phyloP scores from a whole-genome alignment of 768 basidiomycete genomes.

The Mycena vulgaris region DNA sequence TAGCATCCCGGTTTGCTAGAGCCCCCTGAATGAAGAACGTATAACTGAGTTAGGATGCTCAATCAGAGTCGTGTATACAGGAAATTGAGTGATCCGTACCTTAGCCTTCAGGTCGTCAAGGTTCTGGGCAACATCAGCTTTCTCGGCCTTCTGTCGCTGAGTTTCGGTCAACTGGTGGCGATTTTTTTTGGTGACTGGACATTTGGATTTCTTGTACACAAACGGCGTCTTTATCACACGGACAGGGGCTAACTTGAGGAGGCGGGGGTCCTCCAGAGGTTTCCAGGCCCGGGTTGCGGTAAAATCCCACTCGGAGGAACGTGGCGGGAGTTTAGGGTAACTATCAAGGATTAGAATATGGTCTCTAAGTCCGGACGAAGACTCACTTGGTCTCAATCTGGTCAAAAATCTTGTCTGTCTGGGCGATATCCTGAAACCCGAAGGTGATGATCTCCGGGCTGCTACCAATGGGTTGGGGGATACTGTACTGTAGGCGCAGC shows the following conservation, averaged over 20 bases:
- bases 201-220: neutral
- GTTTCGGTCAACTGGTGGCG: neutral
- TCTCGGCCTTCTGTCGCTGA: neutral
- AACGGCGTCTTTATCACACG: neutral
- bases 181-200: conserved; percentile 6
- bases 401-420: neutral
- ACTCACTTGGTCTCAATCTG: neutral
- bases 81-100: conserved; percentile 1
- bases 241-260: neutral
- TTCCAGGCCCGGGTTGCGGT: neutral
- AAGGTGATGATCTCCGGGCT: neutral
- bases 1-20: neutral
- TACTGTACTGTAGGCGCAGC: too few relatives aligned
- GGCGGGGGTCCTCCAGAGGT: neutral
- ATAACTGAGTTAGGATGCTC: too few relatives aligned
- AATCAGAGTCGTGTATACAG: too few relatives aligned
- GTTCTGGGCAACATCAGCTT: neutral
- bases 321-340: neutral
- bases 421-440: neutral
- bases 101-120: neutral
- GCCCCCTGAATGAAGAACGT: neutral
- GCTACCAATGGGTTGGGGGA: neutral
- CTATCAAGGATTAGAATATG: too few relatives aligned
- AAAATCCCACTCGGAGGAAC: conserved; percentile 14
- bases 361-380: too few relatives aligned